These are phyloP conservation scores for Decorospora gaudefroyi DNA, from an alignment of 2,329 filamentous ascomycete species.

Conservation along the genomic window DNA sequence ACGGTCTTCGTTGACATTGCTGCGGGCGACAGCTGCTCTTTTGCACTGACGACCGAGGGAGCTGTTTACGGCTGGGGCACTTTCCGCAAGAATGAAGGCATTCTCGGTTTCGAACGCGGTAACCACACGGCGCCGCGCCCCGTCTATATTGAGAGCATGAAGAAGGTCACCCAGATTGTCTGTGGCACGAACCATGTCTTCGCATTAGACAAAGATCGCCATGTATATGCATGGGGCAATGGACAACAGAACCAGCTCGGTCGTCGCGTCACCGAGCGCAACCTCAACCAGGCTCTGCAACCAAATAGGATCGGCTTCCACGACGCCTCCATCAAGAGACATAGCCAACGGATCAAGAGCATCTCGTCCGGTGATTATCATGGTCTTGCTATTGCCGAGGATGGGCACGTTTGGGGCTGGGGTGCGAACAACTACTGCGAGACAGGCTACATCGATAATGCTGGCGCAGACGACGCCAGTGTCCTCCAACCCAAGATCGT, in stretches of 20 bases:
- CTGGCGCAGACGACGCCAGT: constrained; percentile 70
- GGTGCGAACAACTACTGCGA: constrained; percentile 87
- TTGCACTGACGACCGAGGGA: constrained; percentile 75
- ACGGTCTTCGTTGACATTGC: constrained; percentile 69
- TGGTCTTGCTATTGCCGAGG: constrained; percentile 73
- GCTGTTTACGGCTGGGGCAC: constrained; percentile 83
- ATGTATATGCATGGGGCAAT: constrained; percentile 72
- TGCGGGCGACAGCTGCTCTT: constrained; percentile 74
- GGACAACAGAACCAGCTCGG: constrained; percentile 74
- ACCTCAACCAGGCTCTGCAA: constrained; percentile 58
- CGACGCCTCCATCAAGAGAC: constrained; percentile 36
- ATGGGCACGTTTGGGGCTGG: constrained; percentile 76
- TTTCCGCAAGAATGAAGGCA: constrained; percentile 71
- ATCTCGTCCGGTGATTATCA: constrained; percentile 77
- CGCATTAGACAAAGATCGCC: constrained; percentile 67
- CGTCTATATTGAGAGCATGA: constrained; percentile 64
- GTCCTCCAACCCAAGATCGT: constrained; percentile 70
- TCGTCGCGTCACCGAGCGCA: constrained; percentile 65
- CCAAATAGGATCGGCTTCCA: constrained; percentile 63
- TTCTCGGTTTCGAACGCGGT: constrained; percentile 65
- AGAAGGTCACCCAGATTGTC: constrained; percentile 67
- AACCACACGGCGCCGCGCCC: constrained; percentile 49
- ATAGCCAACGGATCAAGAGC: constrained; percentile 60
- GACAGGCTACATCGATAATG: constrained; percentile 67
- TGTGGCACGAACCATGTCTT: constrained; percentile 73